phyloP scores from a whole-genome alignment of 1,139 yeast species.

The Kluyveromyces marxianus region DNA sequence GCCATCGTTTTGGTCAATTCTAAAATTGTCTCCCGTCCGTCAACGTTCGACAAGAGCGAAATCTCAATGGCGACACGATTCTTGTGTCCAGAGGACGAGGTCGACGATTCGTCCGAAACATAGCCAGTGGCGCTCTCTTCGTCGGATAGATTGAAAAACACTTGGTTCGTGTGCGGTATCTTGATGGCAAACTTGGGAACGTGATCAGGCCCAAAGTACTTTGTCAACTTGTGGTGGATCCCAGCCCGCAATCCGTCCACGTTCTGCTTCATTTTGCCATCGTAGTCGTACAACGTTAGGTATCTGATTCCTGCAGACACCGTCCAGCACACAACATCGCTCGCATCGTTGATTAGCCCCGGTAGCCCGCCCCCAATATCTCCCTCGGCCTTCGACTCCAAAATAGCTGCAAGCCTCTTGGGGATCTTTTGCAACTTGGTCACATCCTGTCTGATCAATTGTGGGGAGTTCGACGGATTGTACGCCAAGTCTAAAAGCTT shows the following conservation, averaged over 20 bases:
- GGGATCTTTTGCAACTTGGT: conserved; percentile 69
- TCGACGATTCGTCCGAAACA: neutral
- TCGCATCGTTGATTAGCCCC: conserved; percentile 67
- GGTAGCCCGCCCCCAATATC: conserved; percentile 86
- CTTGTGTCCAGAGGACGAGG: too few relatives aligned
- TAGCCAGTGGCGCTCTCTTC: conserved; percentile 15
- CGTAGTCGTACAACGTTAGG: conserved; percentile 71
- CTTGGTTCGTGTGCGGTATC: conserved; percentile 54
- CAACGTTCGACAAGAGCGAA: conserved; percentile 60
- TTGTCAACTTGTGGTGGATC: conserved; percentile 51
- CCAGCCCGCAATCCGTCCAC: conserved; percentile 53
- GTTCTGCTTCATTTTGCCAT: conserved; percentile 55
- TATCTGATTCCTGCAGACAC: conserved; percentile 72
- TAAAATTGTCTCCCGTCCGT: conserved; percentile 86
- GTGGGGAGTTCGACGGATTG: conserved; percentile 80
- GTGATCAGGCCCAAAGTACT: conserved; percentile 67
- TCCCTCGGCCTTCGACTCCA: conserved; percentile 63
- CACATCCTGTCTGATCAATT: conserved; percentile 79
- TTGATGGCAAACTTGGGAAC: conserved; percentile 54
- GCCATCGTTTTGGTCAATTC: conserved; percentile 85
- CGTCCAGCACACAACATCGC: conserved; percentile 83
- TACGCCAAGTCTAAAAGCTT: conserved; percentile 58
- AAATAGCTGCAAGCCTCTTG: conserved; percentile 60
- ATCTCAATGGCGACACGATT: conserved; percentile 49
- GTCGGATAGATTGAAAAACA: conserved; percentile 35